Evolutionary conservation across 177 flowering plant genomes (phyloP).

Genomic region (Vitis hybrid): DNA sequence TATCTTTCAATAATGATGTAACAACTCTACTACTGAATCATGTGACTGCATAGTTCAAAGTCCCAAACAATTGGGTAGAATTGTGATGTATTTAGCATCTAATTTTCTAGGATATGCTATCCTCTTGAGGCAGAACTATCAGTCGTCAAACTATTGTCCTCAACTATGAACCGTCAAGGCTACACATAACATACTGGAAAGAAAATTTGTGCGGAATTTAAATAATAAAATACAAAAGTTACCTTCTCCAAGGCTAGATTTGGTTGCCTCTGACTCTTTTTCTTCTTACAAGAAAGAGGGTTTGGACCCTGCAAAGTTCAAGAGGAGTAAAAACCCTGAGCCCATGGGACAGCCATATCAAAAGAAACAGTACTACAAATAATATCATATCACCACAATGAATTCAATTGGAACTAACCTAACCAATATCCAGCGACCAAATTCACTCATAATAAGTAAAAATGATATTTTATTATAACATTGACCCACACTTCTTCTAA

Average conservation of each 20-base stretch:
- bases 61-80: not conserved
- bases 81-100: not conserved
- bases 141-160: not conserved
- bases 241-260: slow-evolving; percentile 23
- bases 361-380: not conserved
- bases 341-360: not conserved
- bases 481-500: too few species aligned
- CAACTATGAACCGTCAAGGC: not conserved
- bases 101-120: not conserved
- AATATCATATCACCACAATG: not conserved
- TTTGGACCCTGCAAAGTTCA: slow-evolving; percentile 50
- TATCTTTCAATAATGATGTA: not conserved
- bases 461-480: too few species aligned
- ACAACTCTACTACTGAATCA: not conserved
- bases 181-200: too few species aligned
- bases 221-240: not conserved
- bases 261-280: slow-evolving; percentile 29
- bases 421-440: not conserved
- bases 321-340: not conserved
- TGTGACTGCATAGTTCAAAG: not conserved
- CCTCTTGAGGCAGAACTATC: not conserved
- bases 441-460: too few species aligned
- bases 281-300: slow-evolving; percentile 65
- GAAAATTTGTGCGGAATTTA: not conserved
- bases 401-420: not conserved